Evolutionary conservation across 2,329 filamentous ascomycete genomes (phyloP), one percentile per base, ranked within the genome.

Genomic region (Coniochaeta pulveracea): DNA sequence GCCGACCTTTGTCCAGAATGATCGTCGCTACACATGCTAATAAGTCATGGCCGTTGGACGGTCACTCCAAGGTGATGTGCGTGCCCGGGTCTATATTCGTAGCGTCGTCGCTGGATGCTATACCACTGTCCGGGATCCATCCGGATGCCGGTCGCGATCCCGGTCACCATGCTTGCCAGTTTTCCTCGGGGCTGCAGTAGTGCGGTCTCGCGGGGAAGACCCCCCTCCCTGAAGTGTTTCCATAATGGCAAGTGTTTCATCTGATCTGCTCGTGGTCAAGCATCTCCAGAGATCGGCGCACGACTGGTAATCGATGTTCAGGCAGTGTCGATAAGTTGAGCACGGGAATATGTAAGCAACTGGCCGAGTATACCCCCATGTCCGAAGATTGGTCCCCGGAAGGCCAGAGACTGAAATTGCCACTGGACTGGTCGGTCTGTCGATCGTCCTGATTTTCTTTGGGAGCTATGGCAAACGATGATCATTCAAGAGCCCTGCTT

Each of bases 181-280:
- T n/a, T 29, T 23, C n/a, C 18, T 31, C 28, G 18, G 22, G 28
- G 28, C 28, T 31, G 28, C 28, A 31, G 28, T 31, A 31, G 28
- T 19, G 28, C 28, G 28, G 18, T 31, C 28, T 31, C 28, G 28
- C 22, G 28, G 28, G 18, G 18, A 17, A n/a, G 18, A 31, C 21
- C 8, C 18, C 28, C 27, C 27, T 15, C 28, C 28, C 11, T 21
- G 28, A 22, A 9, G 18, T 19, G 10, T 21, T 19, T 31, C 28
- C n/a, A 19, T 19, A 22, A 31, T 31, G 28, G 18, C 28, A 31
- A 31, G 28, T 17, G 28, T 31, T 31, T 31, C 28, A 31, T 19
- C n/a, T n/a, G n/a, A n/a, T n/a, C n/a, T n/a, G n/a, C n/a, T n/a
- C n/a, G 18, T 31, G 10, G 28, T 22, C 5, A 21, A 9, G 9